Evolutionary conservation across 2,329 filamentous ascomycete species (phyloP).

Genomic region (Talaromyces pinophilus): DNA sequence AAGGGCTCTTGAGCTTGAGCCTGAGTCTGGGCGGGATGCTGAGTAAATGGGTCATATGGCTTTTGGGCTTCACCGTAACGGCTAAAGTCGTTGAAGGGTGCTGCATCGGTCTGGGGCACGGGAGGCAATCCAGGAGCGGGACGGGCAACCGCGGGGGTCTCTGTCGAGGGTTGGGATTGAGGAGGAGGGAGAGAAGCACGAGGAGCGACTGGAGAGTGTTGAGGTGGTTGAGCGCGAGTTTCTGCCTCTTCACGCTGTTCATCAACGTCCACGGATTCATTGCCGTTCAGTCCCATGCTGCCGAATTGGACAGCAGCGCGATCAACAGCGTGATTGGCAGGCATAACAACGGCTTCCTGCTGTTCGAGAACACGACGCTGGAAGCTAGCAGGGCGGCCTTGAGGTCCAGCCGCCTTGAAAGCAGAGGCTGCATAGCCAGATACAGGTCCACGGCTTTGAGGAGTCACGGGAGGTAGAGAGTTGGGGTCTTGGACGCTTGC

Average conservation of each 20-base stretch:
- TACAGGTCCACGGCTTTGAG: conserved; percentile 54
- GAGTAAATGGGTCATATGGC: conserved; percentile 81
- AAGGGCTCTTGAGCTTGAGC: conserved; percentile 64
- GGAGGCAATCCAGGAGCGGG: conserved; percentile 64
- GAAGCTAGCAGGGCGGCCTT: conserved; percentile 72
- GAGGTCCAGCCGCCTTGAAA: conserved; percentile 69
- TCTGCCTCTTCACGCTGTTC: conserved; percentile 94
- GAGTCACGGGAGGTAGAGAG: conserved; percentile 54
- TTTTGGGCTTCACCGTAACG: conserved; percentile 67
- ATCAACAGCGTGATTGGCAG: conserved; percentile 91
- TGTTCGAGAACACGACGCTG: conserved; percentile 88
- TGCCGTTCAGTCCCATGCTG: conserved; percentile 84
- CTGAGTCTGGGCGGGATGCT: conserved; percentile 65
- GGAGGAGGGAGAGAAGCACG: conserved; percentile 80
- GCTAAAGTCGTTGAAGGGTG: conserved; percentile 53
- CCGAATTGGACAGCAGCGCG: conserved; percentile 93
- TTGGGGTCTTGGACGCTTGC: conserved; percentile 81
- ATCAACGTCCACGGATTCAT: conserved; percentile 69
- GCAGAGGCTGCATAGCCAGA: conserved; percentile 80
- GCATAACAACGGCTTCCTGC: conserved; percentile 97
- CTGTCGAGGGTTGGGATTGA: conserved; percentile 40
- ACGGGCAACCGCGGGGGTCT: conserved; percentile 54
- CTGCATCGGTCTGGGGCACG: conserved; percentile 56
- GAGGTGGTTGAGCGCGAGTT: conserved; percentile 88
- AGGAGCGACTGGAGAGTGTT: conserved; percentile 86